Base-by-base conservation (phyloP, 441 rosid species). In the Erysimum pusillum region DNA sequence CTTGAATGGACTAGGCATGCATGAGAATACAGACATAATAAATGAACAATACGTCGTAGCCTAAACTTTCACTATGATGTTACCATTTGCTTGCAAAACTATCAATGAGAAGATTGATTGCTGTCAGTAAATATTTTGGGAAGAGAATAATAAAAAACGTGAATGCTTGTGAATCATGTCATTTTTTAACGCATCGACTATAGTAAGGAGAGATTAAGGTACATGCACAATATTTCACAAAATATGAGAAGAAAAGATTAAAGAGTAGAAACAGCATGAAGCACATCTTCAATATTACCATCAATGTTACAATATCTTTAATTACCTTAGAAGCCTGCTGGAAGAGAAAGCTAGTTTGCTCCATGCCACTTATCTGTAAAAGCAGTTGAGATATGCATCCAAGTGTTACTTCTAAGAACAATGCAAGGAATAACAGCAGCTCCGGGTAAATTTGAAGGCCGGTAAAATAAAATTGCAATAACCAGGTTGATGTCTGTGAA, bases 271-370 rank as follows among this genome's bases (percentile, higher is more conserved):
- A 61, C 42, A 51, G 72, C 51, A 13, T 22, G 54, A 42, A 69
- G 42, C 66, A 75, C 56, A 56, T 58, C 7, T 49, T 45, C 61
- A 46, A 63, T 63, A 68, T 51, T 48, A 34, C 6, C 61, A 45
- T 63, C 67, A 68, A 58, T 3, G 68, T 49, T 67, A 67, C 45
- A 11, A 14, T 35, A 68, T 69, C 22, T 31, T 32, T 65, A 58
- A 8, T 75, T 84, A 93, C 99, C 99, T 96, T 93, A 44, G 97
- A 96, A 73, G 99, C 97, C 83, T 96, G 99, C 85, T 93, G 99
- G 86, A 93, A 96, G 62, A 96, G 86, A 81, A 93, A 93, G 83
- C 98, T 96, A 45, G 96, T 93, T 85, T 96, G 98, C 85, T 96
- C 98, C 99, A 96, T 93, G 73, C 98, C 99, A 84, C 99, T 96